Base-by-base conservation (phyloP, 768 basidiomycete species). In the Leucosporidium yakuticum region DNA sequence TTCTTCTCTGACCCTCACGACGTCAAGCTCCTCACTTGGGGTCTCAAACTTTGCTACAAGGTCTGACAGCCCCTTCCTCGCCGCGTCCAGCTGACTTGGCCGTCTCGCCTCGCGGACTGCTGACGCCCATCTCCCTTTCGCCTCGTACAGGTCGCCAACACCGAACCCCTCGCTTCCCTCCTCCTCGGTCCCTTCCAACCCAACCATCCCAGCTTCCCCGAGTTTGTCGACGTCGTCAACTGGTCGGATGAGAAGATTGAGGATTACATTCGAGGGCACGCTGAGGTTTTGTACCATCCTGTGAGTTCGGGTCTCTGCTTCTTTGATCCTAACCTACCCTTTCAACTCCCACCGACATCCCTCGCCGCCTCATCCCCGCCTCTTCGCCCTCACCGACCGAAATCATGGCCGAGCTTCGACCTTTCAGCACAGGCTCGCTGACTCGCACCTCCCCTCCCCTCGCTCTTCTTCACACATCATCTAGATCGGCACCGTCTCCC, bases 251-350 rank as follows among this genome's bases (percentile, higher is more conserved):
- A 53, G 4, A 47, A 59, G 53, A 29, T 74, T 1, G 36, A 51
- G 31, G 31, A 68, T 49, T 61, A 56, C 19, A 56, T 56, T 64
- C 61, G 58, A 62, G 56, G 62, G 29, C 32, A 49, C 23, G 60
- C 55, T 44, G 69, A 68, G 58, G 69, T 67, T 27, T 56, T 74
- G 31, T 74, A 70, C 32, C 73, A 74, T 32, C 73, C 73, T 67
- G 67, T 56, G 34, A 29, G 55, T 23, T 20, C 19, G 7, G 27
- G 6, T 32, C 54, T n/a, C n/a, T n/a, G n/a, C n/a, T n/a, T n/a
- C n/a, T n/a, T n/a, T n/a, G n/a, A n/a, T n/a, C n/a, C n/a, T n/a
- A n/a, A n/a, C n/a, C n/a, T n/a, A n/a, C n/a, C n/a, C n/a, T n/a
- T n/a, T n/a, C n/a, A n/a, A n/a, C n/a, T n/a, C n/a, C n/a, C n/a